phyloP scores from a whole-genome alignment of 257 asterid species.

The Prunella vulgaris region DNA sequence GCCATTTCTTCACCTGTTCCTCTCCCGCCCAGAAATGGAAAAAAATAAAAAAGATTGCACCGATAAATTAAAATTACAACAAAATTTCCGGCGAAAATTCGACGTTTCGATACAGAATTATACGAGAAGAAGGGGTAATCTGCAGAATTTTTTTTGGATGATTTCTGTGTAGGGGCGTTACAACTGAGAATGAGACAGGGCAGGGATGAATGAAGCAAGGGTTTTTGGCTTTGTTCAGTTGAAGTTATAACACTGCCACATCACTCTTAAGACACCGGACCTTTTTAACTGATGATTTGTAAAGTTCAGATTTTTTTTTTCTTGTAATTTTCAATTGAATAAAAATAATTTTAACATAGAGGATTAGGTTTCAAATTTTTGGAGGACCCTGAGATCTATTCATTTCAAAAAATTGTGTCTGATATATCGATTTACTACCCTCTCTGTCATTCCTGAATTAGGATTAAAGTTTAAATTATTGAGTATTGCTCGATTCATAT shows the following conservation, averaged over 20 bases:
- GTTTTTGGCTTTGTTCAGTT: constrained; percentile 27
- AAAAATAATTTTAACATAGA: not conserved
- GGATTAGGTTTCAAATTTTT: not conserved
- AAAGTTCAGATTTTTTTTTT: constrained; percentile 5
- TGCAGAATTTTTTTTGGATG: not conserved
- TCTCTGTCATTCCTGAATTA: too few species aligned
- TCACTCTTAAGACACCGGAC: constrained; percentile 13
- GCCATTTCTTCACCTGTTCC: constrained; percentile 36
- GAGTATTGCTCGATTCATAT: too few species aligned
- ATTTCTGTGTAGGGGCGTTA: constrained; percentile 1
- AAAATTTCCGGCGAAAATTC: not conserved
- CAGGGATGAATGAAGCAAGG: constrained; percentile 21
- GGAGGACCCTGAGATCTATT: not conserved
- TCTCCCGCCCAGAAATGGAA: constrained; percentile 5
- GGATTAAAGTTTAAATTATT: too few species aligned
- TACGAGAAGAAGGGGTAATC: not conserved
- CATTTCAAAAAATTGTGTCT: not conserved
- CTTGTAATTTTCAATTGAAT: not conserved
- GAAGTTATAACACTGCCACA: constrained; percentile 28
- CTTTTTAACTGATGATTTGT: constrained; percentile 14
- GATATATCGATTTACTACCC: too few species aligned
- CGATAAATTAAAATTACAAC: not conserved
- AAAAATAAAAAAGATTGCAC: not conserved
- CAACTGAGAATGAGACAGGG: constrained; percentile 28
- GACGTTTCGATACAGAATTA: not conserved